phyloP scores from a whole-genome alignment of 1,284 basidiomycete species.

The Singerocomus rubriflavus region DNA sequence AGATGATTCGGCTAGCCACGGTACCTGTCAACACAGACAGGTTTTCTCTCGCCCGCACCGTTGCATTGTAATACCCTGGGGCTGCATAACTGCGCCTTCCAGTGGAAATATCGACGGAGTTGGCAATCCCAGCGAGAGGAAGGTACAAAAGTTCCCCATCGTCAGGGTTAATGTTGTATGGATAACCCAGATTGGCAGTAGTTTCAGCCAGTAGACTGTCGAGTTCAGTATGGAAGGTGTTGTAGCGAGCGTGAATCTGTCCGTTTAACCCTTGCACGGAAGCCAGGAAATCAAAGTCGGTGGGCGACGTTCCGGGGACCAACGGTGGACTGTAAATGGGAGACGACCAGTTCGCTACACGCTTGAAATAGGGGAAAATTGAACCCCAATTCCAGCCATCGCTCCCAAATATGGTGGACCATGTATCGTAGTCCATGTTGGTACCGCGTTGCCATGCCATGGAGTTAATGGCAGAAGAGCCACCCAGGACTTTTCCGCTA shows the following conservation, averaged over 20 bases:
- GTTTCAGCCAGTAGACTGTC: not conserved
- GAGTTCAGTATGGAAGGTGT: not conserved
- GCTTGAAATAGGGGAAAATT: slow-evolving; percentile 3
- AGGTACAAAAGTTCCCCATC: not conserved
- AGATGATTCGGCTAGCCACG: slow-evolving; percentile 1
- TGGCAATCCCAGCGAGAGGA: not conserved
- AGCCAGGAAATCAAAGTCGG: slow-evolving; percentile 1
- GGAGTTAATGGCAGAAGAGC: slow-evolving; percentile 3
- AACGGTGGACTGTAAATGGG: not conserved
- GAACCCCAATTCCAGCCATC: slow-evolving; percentile 3
- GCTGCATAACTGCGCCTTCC: slow-evolving; percentile 4
- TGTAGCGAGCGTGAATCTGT: not conserved
- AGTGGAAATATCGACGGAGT: not conserved
- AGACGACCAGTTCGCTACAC: slow-evolving; percentile 1
- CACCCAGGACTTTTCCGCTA: slow-evolving; percentile 6
- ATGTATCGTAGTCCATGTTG: not conserved
- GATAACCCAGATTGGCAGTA: not conserved
- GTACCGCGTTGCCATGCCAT: slow-evolving; percentile 1
- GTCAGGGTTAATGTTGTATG: not conserved
- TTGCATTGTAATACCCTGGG: slow-evolving; percentile 1
- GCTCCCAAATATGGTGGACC: slow-evolving; percentile 1
- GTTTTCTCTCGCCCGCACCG: not conserved
- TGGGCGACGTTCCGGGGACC: not conserved
- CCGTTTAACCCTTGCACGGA: not conserved
- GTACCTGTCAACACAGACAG: not conserved